Evolutionary conservation across 2,329 filamentous ascomycete genomes (phyloP).

Genomic region (Penicillium crustosum): DNA sequence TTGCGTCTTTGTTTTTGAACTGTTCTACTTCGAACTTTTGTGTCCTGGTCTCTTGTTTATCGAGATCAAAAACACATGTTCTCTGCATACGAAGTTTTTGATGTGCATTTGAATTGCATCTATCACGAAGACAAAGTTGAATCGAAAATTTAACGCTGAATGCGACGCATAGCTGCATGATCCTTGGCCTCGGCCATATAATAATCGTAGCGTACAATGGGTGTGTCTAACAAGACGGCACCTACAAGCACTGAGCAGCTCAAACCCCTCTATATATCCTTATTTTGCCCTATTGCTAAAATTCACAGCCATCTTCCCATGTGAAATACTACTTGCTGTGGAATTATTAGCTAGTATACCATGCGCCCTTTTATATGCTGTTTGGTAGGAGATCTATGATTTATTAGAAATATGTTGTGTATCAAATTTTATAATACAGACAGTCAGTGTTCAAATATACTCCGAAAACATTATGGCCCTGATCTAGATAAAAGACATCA

Average conservation of each 20-base stretch:
- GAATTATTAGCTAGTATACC: neutral
- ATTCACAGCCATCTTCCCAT: neutral
- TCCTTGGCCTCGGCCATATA: neutral
- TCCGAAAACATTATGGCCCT: neutral
- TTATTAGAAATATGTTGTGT: neutral
- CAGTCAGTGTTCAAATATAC: neutral
- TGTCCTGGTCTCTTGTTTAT: neutral
- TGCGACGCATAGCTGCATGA: neutral
- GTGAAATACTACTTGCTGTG: neutral
- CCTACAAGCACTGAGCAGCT: neutral
- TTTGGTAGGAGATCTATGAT: neutral
- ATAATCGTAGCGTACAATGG: neutral
- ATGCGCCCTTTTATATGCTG: neutral
- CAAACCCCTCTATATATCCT: neutral
- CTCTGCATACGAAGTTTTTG: conserved; percentile 20
- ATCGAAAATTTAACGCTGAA: conserved; percentile 15
- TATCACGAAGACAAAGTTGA: conserved; percentile 23
- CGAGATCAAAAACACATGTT: conserved; percentile 14
- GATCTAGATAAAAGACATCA: neutral
- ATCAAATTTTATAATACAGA: too few relatives aligned
- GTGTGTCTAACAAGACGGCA: too few relatives aligned
- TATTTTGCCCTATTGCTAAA: neutral
- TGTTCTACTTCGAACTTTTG: conserved; percentile 3
- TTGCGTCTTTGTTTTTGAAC: conserved; percentile 6
- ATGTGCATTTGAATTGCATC: conserved; percentile 17